Conservation (phyloP, 2,329 filamentous ascomycete species). For the Sporothrix brasiliensis region DNA sequence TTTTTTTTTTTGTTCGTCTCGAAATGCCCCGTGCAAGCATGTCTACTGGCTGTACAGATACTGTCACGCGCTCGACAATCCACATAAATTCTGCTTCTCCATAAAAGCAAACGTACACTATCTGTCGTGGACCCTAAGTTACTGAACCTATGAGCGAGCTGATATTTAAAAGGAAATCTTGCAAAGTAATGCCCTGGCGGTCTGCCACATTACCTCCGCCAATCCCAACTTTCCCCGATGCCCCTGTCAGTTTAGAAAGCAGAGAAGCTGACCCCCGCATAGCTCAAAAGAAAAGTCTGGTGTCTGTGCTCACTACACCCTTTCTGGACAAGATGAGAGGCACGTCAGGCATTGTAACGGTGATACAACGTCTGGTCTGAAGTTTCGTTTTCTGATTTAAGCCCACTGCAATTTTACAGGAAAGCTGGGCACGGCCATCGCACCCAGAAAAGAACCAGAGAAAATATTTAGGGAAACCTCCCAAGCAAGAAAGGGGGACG, state of each 20-base stretch:
- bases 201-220: not conserved
- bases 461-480: conserved; percentile 4
- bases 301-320: conserved; percentile 13
- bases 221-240: not conserved
- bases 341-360: not conserved
- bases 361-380: not conserved
- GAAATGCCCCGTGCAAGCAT: not conserved
- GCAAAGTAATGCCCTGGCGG: too few relatives aligned
- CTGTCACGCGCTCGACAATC: not conserved
- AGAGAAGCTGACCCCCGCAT: conserved; percentile 17
- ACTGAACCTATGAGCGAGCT: not conserved
- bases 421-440: not conserved
- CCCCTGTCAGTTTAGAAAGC: not conserved
- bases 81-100: conserved; percentile 8
- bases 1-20: not conserved
- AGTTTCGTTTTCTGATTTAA: too few relatives aligned
- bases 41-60: not conserved
- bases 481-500: conserved; percentile 16
- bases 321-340: conserved; percentile 10
- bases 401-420: not conserved
- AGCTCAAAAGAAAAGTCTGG: not conserved
- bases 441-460: not conserved
- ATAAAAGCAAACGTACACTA: not conserved
- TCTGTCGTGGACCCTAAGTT: not conserved
- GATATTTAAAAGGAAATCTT: not conserved